Conservation (phyloP, 140 eudicot species). For the Anethum foeniculum region DNA sequence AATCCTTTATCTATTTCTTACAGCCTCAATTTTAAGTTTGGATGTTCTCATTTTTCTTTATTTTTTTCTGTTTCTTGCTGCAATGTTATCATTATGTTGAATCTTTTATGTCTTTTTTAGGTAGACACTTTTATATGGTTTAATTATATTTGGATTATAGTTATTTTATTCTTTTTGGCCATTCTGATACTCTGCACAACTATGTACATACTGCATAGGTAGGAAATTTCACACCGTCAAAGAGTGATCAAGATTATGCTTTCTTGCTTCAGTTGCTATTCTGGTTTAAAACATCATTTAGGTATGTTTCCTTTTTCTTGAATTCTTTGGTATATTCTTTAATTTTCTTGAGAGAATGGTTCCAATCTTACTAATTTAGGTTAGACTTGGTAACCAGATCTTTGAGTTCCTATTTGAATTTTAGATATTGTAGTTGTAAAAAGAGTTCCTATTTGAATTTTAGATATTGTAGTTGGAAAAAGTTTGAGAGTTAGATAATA, state of each 20-base stretch:
- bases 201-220: slow-evolving; percentile 37
- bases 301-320: slow-evolving; percentile 24
- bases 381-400: not conserved
- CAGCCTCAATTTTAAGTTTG: not conserved
- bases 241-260: slow-evolving; percentile 66
- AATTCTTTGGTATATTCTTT: not conserved
- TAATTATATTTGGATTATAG: not conserved
- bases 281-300: slow-evolving; percentile 97
- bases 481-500: not conserved
- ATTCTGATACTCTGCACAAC: slow-evolving; percentile 13
- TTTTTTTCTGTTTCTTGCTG: not conserved
- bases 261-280: slow-evolving; percentile 79
- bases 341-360: not conserved
- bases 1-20: not conserved
- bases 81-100: not conserved
- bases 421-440: not conserved
- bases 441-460: not conserved
- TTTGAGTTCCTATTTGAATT: not conserved
- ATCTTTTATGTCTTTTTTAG: not conserved
- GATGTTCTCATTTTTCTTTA: not conserved
- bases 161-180: not conserved
- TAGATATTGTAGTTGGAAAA: not conserved
- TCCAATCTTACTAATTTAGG: not conserved
- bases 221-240: slow-evolving; percentile 67
- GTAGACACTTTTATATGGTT: not conserved